Conservation (phyloP, 495 filamentous ascomycete genomes). For the Daldinia caldariorum region DNA sequence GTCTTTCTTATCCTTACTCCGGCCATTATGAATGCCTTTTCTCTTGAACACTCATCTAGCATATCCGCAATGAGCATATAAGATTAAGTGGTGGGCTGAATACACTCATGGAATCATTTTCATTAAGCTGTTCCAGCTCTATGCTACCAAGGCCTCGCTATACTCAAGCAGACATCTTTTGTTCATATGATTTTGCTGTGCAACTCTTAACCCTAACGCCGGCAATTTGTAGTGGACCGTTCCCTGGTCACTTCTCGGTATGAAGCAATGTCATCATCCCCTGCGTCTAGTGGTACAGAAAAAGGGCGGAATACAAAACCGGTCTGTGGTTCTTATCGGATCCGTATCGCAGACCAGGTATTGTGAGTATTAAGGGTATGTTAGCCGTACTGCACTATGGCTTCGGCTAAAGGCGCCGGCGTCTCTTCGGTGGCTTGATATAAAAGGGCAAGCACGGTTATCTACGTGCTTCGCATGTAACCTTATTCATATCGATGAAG, state of each 20-base stretch:
- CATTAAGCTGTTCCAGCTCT: constrained; percentile 17
- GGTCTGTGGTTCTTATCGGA: neutral
- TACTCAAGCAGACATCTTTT: constrained; percentile 18
- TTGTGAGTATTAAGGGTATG: neutral
- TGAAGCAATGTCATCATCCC: neutral
- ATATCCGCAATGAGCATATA: neutral
- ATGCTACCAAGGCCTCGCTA: constrained; percentile 20
- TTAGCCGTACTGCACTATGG: neutral
- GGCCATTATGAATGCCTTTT: too few relatives aligned
- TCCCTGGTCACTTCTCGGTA: constrained; percentile 7
- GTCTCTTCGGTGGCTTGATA: neutral
- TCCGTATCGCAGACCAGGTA: neutral
- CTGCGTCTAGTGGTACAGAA: constrained; percentile 24
- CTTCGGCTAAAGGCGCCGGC: neutral
- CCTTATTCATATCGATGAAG: constrained; percentile 53
- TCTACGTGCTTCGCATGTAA: neutral
- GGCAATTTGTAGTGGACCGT: constrained; percentile 7
- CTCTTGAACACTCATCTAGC: too few relatives aligned
- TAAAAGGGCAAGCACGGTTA: neutral
- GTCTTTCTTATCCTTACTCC: too few relatives aligned
- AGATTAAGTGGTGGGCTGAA: neutral
- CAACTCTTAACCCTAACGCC: constrained; percentile 23
- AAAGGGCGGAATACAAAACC: constrained; percentile 4
- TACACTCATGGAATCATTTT: constrained; percentile 29
- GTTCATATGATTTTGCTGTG: constrained; percentile 7